Conservation (phyloP, 163 green algal species). For the Prototheca wickerhamii region DNA sequence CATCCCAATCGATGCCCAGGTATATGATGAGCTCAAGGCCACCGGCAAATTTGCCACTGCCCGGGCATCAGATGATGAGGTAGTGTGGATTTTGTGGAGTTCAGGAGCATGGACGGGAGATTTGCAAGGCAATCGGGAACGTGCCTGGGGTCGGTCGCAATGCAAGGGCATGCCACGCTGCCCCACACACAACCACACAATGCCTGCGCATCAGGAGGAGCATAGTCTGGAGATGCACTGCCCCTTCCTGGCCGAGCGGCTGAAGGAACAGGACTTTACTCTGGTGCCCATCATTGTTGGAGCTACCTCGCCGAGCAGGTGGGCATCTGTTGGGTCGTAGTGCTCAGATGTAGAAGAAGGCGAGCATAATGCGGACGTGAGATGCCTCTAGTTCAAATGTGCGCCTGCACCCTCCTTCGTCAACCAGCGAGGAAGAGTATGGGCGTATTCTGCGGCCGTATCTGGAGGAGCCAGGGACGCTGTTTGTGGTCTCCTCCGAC, state of each 20-base stretch:
- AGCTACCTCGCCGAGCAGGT: constrained; percentile 44
- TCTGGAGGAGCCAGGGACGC: constrained; percentile 67
- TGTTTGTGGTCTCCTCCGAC: constrained; percentile 89
- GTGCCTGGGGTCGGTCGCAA: too few species aligned
- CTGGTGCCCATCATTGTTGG: constrained; percentile 95
- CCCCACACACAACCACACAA: too few species aligned
- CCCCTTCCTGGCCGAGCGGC: constrained; percentile 70
- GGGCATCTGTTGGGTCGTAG: too few species aligned
- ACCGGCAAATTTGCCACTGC: constrained; percentile 62
- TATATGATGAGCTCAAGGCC: constrained; percentile 56
- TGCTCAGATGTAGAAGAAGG: too few species aligned
- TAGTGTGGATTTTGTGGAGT: neutral
- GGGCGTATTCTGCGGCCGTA: constrained; percentile 69
- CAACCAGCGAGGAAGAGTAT: constrained; percentile 72
- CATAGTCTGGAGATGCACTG: constrained; percentile 94
- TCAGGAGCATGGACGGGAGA: neutral
- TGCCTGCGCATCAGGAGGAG: too few species aligned
- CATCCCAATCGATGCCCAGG: constrained; percentile 43
- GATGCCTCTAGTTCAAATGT: too few species aligned
- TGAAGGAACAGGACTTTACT: constrained; percentile 38
- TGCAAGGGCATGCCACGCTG: too few species aligned
- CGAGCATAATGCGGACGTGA: too few species aligned
- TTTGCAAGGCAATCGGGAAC: too few species aligned
- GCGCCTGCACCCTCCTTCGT: neutral
- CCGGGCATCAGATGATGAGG: neutral